Evolutionary conservation across 1,284 basidiomycete genomes (phyloP).

Genomic region (Tilletia setariae): DNA sequence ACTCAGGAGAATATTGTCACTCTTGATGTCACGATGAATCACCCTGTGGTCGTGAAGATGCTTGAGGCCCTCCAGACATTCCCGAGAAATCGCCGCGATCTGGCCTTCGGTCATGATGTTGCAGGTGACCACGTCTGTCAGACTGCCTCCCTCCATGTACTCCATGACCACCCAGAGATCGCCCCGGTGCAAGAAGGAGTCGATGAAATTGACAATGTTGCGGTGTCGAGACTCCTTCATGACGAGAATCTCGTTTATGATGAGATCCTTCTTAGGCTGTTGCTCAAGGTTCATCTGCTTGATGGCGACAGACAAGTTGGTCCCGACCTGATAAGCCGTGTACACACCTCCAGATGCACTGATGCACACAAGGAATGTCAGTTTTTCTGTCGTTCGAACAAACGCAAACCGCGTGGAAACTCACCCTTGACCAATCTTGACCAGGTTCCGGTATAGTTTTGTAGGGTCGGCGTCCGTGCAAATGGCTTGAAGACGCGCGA

Average conservation of each 20-base stretch:
- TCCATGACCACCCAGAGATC: conserved; percentile 99
- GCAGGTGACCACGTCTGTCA: conserved; percentile 94
- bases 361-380: conserved; percentile 13
- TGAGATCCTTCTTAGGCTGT: conserved; percentile 98
- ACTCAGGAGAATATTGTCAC: conserved; percentile 88
- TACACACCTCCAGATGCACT: conserved; percentile 97
- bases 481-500: conserved; percentile 83
- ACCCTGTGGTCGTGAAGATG: conserved; percentile 91
- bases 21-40: conserved; percentile 98
- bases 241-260: conserved; percentile 99
- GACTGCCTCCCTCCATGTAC: conserved; percentile 89
- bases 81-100: conserved; percentile 86
- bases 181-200: conserved; percentile 94
- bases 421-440: conserved; percentile 93
- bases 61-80: conserved; percentile 83
- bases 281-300: conserved; percentile 99
- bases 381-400: conserved; percentile 18
- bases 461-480: conserved; percentile 98
- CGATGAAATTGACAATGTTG: conserved; percentile 99
- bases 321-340: conserved; percentile 93
- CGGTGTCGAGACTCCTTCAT: conserved; percentile 94
- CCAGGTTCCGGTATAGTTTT: conserved; percentile 80
- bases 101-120: conserved; percentile 91
- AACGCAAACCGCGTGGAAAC: conserved; percentile 18
- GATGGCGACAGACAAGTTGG: conserved; percentile 90